Evolutionary conservation across 2,329 filamentous ascomycete species (phyloP).

Genomic region (Cordyceps cicadae): DNA sequence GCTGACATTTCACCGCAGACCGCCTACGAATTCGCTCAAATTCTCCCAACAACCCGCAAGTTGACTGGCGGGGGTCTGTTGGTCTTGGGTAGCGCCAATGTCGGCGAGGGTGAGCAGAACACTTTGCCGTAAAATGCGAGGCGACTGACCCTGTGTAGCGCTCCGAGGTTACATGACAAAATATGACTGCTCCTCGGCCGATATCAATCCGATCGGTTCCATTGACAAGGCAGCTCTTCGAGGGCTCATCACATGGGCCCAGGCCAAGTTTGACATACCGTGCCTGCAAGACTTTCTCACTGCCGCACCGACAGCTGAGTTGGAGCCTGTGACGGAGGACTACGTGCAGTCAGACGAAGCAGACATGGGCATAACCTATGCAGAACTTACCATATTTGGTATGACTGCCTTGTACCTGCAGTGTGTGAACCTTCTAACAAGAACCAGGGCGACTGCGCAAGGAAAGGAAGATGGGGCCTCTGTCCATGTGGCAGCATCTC

Average conservation of each 20-base stretch:
- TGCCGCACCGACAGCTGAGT: slow-evolving; percentile 47
- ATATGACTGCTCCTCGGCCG: slow-evolving; percentile 33
- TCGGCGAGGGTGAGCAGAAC: slow-evolving; percentile 16
- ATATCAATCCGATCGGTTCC: slow-evolving; percentile 24
- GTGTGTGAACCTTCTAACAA: slow-evolving; percentile 27
- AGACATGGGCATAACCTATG: slow-evolving; percentile 38
- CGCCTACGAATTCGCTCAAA: no score
- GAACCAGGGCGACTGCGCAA: no score
- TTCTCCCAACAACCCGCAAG: not conserved
- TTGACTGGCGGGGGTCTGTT: slow-evolving; percentile 20
- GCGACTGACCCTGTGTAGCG: not conserved
- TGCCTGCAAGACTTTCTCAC: slow-evolving; percentile 56
- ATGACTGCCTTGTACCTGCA: slow-evolving; percentile 15
- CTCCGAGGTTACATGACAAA: slow-evolving; percentile 24
- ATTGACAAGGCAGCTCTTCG: slow-evolving; percentile 54
- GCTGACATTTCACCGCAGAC: not conserved
- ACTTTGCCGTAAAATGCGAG: no score
- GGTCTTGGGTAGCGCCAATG: slow-evolving; percentile 22
- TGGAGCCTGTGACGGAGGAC: slow-evolving; percentile 32
- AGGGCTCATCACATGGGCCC: slow-evolving; percentile 53
- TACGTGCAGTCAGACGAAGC: slow-evolving; percentile 30
- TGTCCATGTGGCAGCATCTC: slow-evolving; percentile 32
- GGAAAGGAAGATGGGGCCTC: no score
- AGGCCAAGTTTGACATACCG: slow-evolving; percentile 48
- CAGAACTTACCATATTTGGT: slow-evolving; percentile 31